A percentile compares a stretch with the other conserved stretches of the same genome.
Conservation (phyloP, 495 filamentous ascomycete species). For the Ramalina intermedia region DNA sequence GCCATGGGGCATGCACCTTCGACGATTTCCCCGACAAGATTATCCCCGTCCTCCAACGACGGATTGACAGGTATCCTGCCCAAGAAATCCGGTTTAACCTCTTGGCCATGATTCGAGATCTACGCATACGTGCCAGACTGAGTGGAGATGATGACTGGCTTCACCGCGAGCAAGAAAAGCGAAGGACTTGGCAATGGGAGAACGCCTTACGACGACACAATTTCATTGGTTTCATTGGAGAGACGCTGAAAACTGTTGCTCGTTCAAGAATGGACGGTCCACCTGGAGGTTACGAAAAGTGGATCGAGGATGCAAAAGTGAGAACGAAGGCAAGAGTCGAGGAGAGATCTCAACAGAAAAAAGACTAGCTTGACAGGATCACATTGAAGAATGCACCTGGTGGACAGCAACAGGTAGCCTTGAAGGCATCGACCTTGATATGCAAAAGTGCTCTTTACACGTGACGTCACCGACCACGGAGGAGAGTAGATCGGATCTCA, state of each 20-base stretch:
- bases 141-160: conserved; percentile 70
- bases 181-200: conserved; percentile 84
- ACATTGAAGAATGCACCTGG: no score
- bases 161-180: conserved; percentile 68
- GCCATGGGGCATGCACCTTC: conserved; percentile 57
- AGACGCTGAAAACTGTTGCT: conserved; percentile 77
- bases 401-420: no score
- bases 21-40: conserved; percentile 67
- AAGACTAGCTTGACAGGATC: no score
- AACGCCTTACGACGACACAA: conserved; percentile 88
- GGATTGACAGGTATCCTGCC: conserved; percentile 73
- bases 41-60: conserved; percentile 69
- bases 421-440: no score
- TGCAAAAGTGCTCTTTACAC: no score
- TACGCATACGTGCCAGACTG: conserved; percentile 58
- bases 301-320: conserved; percentile 63
- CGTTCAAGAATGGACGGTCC: conserved; percentile 46
- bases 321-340: conserved; percentile 57
- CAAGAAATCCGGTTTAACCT: conserved; percentile 92
- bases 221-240: conserved; percentile 89
- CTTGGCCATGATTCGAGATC: conserved; percentile 78
- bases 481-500: no score
- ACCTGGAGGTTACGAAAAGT: conserved; percentile 52
- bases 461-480: no score
- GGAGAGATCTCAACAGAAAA: conserved; percentile 18